These are phyloP conservation scores for Vaccinium macrocarpon DNA, from an alignment of 148 eudicot species.

Conservation along the genomic window DNA sequence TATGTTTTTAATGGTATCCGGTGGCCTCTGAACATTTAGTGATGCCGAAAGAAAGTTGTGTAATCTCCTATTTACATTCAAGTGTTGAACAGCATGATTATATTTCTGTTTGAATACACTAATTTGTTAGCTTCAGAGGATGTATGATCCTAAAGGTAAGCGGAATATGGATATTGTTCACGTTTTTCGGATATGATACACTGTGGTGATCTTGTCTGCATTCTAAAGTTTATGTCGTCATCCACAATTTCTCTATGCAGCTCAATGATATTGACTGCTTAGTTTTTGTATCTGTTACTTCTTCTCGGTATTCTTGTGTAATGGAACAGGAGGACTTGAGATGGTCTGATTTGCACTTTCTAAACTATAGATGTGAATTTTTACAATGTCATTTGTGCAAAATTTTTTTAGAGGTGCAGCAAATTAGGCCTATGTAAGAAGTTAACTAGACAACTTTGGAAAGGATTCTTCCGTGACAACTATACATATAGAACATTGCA, in stretches of 20 bases:
- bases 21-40: neutral
- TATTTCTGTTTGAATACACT: neutral
- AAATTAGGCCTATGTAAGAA: neutral
- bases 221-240: neutral
- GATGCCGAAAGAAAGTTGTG: neutral
- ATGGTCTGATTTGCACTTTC: neutral
- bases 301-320: neutral
- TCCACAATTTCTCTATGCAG: neutral
- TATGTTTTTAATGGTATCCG: neutral
- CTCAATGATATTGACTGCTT: neutral
- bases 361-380: neutral
- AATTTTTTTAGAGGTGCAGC: neutral
- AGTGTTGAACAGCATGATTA: neutral
- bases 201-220: neutral
- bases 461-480: neutral
- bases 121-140: neutral
- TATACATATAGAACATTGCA: neutral
- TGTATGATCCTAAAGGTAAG: neutral
- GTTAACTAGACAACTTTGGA: neutral
- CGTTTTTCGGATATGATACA: neutral
- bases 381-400: neutral
- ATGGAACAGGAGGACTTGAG: neutral
- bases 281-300: neutral
- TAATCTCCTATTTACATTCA: too few relatives aligned
- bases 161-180: neutral